These are phyloP conservation scores for Penstemon eatonii DNA, from an alignment of 257 asterid species.

Conservation along the genomic window DNA sequence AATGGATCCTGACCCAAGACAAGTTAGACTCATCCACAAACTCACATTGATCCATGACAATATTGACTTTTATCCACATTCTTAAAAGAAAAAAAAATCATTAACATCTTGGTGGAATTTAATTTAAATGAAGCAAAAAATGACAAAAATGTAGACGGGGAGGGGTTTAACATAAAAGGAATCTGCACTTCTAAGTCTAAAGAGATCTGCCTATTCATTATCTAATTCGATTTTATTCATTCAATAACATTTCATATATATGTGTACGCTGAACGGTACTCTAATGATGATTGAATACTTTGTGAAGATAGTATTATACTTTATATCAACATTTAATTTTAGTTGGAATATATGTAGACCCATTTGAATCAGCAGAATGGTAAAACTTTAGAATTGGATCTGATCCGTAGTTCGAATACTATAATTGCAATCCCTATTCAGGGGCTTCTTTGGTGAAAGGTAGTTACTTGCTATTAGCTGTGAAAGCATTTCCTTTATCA, in stretches of 20 bases:
- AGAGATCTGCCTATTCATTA: background rate
- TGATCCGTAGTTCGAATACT: background rate
- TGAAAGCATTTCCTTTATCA: no score
- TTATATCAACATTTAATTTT: background rate
- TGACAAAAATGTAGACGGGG: background rate
- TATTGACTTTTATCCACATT: no score
- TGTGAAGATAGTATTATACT: background rate
- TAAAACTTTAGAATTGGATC: background rate
- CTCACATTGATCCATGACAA: background rate
- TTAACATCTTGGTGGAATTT: background rate
- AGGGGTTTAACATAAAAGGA: background rate
- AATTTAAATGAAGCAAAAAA: background rate
- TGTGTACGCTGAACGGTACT: background rate
- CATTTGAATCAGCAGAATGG: slow-evolving; percentile 1
- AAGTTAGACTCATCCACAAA: background rate
- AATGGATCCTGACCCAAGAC: background rate
- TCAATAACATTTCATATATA: background rate
- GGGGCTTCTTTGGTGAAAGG: slow-evolving; percentile 4
- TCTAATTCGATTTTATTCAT: background rate
- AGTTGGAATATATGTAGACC: background rate
- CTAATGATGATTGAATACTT: background rate
- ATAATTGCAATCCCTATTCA: background rate
- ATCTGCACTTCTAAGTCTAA: background rate
- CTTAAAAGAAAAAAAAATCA: no score
- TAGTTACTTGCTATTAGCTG: background rate